Evolutionary conservation across 257 asterid genomes (phyloP).

Genomic region (Solanum bulbocastanum): DNA sequence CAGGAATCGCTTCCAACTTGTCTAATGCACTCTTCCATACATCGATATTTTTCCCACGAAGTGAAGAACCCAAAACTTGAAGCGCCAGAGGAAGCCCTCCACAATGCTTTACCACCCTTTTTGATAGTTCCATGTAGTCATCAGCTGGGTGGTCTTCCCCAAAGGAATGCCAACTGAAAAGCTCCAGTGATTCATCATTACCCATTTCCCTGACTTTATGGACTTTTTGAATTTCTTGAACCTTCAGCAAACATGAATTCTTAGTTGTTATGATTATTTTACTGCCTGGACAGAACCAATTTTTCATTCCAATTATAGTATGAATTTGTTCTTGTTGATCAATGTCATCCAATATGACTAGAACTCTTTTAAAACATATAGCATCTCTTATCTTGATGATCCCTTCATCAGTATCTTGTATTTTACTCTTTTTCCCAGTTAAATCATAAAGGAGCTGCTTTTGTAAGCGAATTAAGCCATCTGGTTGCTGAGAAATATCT

Average conservation of each 20-base stretch:
- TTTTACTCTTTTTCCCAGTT: background rate
- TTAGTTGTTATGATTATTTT: background rate
- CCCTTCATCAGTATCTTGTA: background rate
- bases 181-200: background rate
- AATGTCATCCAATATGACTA: background rate
- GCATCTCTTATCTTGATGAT: background rate
- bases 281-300: background rate
- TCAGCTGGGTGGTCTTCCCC: background rate
- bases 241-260: background rate
- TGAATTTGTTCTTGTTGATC: background rate
- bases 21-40: background rate
- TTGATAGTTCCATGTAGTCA: background rate
- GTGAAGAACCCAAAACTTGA: background rate
- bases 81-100: conserved; percentile 1
- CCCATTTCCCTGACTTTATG: background rate
- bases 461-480: background rate
- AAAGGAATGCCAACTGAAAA: background rate
- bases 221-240: background rate
- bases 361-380: background rate
- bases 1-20: background rate
- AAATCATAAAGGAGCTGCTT: background rate
- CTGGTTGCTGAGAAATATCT: background rate
- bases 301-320: background rate
- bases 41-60: background rate
- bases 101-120: background rate